Conservation (phyloP, 2,329 filamentous ascomycete genomes). For the Fonsecaea erecta region DNA sequence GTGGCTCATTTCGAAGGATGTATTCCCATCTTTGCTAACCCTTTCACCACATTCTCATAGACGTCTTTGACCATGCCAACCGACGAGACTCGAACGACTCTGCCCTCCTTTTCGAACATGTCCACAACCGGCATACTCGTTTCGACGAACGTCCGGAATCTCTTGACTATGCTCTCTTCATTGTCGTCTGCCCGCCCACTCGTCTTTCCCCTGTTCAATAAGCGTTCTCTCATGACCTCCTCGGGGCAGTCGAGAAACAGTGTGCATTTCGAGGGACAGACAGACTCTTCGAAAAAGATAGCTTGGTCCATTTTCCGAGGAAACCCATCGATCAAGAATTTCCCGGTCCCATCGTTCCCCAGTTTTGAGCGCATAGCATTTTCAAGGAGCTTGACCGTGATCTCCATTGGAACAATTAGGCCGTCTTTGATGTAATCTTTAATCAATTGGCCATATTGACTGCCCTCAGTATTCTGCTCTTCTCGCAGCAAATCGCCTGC, state of each 20-base stretch:
- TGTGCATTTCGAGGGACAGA: slow-evolving; percentile 81
- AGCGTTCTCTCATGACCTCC: slow-evolving; percentile 78
- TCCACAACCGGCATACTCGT: slow-evolving; percentile 97
- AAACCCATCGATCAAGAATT: slow-evolving; percentile 83
- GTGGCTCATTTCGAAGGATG: slow-evolving; percentile 27
- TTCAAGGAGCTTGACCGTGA: slow-evolving; percentile 89
- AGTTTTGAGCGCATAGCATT: slow-evolving; percentile 84
- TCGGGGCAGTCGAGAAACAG: slow-evolving; percentile 96
- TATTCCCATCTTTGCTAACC: slow-evolving; percentile 51
- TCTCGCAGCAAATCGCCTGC: slow-evolving; percentile 92
- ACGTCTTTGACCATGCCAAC: slow-evolving; percentile 69
- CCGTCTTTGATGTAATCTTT: slow-evolving; percentile 91
- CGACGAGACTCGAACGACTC: slow-evolving; percentile 80
- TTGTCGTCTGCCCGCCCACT: slow-evolving; percentile 93
- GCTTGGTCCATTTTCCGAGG: slow-evolving; percentile 98
- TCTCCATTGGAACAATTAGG: slow-evolving; percentile 97
- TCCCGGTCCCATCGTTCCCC: slow-evolving; percentile 60
- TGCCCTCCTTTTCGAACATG: slow-evolving; percentile 74
- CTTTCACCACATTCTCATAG: slow-evolving; percentile 59
- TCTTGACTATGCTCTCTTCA: slow-evolving; percentile 91
- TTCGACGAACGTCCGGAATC: slow-evolving; percentile 91
- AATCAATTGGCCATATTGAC: slow-evolving; percentile 91
- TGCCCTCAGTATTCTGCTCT: slow-evolving; percentile 85
- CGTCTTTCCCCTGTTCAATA: slow-evolving; percentile 90
- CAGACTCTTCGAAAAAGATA: slow-evolving; percentile 85